Conservation (phyloP, 257 asterid species). For the Scutellaria minor region DNA sequence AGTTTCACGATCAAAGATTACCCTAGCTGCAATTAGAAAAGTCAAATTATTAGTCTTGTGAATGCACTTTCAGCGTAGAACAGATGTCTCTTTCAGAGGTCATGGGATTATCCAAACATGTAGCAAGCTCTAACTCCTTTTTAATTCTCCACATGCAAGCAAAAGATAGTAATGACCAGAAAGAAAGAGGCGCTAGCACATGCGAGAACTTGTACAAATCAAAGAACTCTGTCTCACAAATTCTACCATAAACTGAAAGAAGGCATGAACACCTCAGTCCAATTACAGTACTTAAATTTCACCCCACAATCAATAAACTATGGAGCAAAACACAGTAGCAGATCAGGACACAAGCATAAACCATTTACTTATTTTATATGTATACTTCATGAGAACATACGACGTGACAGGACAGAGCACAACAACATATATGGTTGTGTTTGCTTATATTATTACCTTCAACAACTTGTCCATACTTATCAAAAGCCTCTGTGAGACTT, state of each 20-base stretch:
- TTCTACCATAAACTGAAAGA: neutral
- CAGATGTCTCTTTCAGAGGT: neutral
- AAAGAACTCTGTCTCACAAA: neutral
- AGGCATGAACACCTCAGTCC: neutral
- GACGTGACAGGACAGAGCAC: conserved; percentile 1
- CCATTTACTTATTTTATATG: neutral
- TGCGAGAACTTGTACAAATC: conserved; percentile 3
- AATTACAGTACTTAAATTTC: neutral
- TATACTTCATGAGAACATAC: neutral
- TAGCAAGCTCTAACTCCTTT: neutral
- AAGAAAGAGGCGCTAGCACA: neutral
- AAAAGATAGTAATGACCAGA: neutral
- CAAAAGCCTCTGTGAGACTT: conserved; percentile 63
- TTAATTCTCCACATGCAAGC: neutral
- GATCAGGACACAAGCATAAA: neutral
- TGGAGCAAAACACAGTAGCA: neutral
- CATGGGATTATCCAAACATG: neutral
- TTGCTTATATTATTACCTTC: conserved; percentile 58
- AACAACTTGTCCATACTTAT: conserved; percentile 72
- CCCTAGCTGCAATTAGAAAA: conserved; percentile 54
- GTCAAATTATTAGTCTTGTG: too few species aligned
- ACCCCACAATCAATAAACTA: neutral
- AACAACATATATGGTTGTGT: neutral
- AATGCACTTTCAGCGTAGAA: neutral
- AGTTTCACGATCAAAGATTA: conserved; percentile 75